Evolutionary conservation across 2,329 filamentous ascomycete species (phyloP), one percentile per base, ranked within the genome.

Genomic region (Reticulascus tulasneorum): DNA sequence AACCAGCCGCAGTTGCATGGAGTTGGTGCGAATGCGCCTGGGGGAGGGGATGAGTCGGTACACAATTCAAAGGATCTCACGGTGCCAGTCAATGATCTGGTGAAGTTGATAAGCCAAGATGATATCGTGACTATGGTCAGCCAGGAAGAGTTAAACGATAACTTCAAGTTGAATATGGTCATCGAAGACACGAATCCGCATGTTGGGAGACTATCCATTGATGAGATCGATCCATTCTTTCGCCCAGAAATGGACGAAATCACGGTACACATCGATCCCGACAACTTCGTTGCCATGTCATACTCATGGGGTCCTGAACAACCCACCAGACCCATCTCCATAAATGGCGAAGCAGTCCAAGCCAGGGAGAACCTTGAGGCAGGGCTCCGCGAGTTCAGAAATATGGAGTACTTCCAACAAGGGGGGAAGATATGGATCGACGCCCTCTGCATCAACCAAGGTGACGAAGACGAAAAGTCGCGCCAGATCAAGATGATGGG

Each of bases 371-470:
- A 36, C 8, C 34, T 36, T 9, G 18, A 18, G 20, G 34, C 34
- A 13, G 34, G 23, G 5, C 26, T 36, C 12, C 22, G 18, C 3
- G 16, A 16, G 12, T 30, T 36, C 16, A 18, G 34, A 7, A 26
- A 17, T 9, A 23, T 36, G 34, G 16, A 21, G 13, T 26, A 19
- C 7, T 36, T 36, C 27, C 22, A 30, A 16, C 12, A 20, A 22
- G 34, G 34, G 11, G 20, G 25, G 2, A 21, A 19, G 21, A 5
- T 55, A n/a, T 55, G 51, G 52, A 47, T 53, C 5, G 51, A 54
- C 29, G 47, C 44, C 0, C 35, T 54, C 11, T 54, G 51, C 23
- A 47, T 54, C n/a, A 45, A 54, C n/a, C 45, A 48, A 30, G 25
- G 25, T n/a, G 46, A 51, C n/a, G 41, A 37, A 11, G 23, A 37